Evolutionary conservation across 805 yeast genomes (phyloP).

Genomic region (Yarrowia sp.): DNA sequence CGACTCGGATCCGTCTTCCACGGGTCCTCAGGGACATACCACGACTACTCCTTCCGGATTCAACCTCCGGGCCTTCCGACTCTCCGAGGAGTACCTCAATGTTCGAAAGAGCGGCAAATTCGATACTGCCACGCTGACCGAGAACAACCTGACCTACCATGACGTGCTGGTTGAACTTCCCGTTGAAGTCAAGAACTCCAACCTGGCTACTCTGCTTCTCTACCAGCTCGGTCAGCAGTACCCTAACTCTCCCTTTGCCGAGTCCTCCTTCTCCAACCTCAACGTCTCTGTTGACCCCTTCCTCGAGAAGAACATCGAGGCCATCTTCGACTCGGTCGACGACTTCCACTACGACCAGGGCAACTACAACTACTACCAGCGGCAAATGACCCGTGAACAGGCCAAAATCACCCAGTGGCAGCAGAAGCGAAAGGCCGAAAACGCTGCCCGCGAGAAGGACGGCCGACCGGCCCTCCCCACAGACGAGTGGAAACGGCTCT

Average conservation of each 20-base stretch:
- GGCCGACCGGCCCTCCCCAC: conserved; percentile 59
- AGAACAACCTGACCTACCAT: conserved; percentile 65
- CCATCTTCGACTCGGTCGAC: conserved; percentile 71
- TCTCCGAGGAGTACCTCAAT: conserved; percentile 66
- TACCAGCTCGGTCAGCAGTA: conserved; percentile 43
- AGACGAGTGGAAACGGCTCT: conserved; percentile 71
- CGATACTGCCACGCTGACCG: conserved; percentile 67
- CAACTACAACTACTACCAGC: conserved; percentile 81
- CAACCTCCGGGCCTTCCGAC: conserved; percentile 70
- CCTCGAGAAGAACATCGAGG: conserved; percentile 60
- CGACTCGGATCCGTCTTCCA: conserved; percentile 9
- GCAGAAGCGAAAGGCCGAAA: conserved; percentile 69
- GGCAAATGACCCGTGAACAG: conserved; percentile 73
- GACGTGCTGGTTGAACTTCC: conserved; percentile 78
- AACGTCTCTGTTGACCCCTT: conserved; percentile 54
- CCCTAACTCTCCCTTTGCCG: conserved; percentile 36
- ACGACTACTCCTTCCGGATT: conserved; percentile 65
- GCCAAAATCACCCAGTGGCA: conserved; percentile 78
- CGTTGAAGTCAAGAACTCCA: conserved; percentile 68
- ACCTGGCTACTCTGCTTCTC: conserved; percentile 65
- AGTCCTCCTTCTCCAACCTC: conserved; percentile 51
- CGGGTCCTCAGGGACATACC: conserved; percentile 47
- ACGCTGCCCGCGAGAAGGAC: conserved; percentile 62
- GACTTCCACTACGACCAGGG: conserved; percentile 79
- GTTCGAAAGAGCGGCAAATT: conserved; percentile 62